These are phyloP conservation scores for Pyricularia sp. DNA, from an alignment of 2,329 filamentous ascomycete genomes.

Conservation along the genomic window DNA sequence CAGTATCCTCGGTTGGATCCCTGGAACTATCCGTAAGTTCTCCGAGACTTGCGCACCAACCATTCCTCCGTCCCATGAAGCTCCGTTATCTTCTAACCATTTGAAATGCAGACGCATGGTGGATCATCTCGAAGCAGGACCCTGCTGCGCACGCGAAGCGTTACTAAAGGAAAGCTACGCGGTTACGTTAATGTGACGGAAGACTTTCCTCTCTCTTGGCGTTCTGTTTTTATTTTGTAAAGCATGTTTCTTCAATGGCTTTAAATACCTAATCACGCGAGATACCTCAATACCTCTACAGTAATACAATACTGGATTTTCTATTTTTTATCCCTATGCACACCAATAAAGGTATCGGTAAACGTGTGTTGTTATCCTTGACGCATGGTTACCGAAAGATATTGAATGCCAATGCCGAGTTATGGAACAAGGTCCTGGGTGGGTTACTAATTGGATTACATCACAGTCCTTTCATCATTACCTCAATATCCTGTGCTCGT, in stretches of 20 bases:
- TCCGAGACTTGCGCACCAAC: neutral
- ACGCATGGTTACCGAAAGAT: neutral
- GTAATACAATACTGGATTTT: neutral
- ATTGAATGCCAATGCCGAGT: neutral
- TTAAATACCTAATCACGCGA: neutral
- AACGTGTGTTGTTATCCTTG: neutral
- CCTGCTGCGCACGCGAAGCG: neutral
- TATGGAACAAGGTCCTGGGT: neutral
- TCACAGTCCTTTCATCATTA: neutral
- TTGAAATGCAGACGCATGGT: slow-evolving; percentile 1
- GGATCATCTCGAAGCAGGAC: slow-evolving; percentile 2
- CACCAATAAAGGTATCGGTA: neutral
- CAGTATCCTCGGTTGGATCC: slow-evolving; percentile 61
- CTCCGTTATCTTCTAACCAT: neutral
- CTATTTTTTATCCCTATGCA: neutral
- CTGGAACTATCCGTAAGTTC: slow-evolving; percentile 53
- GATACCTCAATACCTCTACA: neutral
- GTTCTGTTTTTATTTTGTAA: neutral
- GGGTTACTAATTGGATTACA: neutral
- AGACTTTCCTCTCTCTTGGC: neutral
- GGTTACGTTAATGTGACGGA: neutral
- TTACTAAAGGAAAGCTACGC: neutral
- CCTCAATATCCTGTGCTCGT: neutral
- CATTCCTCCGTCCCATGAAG: neutral
- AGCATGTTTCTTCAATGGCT: neutral